These are phyloP conservation scores for Mediolabrus comicus DNA, from an alignment of 108 stramenopile species.

Conservation along the genomic window DNA sequence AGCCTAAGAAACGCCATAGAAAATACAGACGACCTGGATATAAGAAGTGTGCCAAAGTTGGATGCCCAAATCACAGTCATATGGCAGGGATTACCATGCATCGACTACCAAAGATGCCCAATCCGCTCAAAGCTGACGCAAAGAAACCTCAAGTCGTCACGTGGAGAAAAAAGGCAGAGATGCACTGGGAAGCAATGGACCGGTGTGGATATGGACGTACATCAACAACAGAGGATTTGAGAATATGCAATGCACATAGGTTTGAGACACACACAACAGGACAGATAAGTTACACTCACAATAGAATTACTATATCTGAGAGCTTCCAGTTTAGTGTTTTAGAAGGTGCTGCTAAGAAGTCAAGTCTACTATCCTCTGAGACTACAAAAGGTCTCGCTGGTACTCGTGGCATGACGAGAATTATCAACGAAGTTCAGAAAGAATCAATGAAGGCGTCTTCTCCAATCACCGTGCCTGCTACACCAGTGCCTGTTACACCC, in stretches of 20 bases:
- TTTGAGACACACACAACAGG: not conserved
- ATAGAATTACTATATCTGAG: not conserved
- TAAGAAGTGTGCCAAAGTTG: too few species aligned
- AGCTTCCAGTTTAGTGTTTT: slow-evolving; percentile 6
- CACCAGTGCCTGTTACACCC: not conserved
- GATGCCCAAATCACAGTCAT: too few species aligned
- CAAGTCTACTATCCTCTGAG: slow-evolving; percentile 6
- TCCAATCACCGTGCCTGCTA: not conserved
- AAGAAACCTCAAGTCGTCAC: too few species aligned
- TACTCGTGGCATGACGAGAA: not conserved
- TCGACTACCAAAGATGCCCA: too few species aligned
- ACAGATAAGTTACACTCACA: not conserved
- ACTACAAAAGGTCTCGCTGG: slow-evolving; percentile 7
- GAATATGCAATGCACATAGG: slow-evolving; percentile 5
- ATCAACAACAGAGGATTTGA: not conserved
- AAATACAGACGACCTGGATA: too few species aligned
- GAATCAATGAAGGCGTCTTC: not conserved
- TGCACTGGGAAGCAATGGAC: slow-evolving; percentile 3
- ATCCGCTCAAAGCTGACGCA: too few species aligned
- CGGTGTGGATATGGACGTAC: slow-evolving; percentile 3
- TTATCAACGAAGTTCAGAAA: not conserved
- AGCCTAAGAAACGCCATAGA: too few species aligned
- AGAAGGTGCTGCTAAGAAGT: not conserved
- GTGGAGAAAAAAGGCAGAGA: not conserved
- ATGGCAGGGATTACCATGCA: too few species aligned